phyloP scores from a whole-genome alignment of 306 rosid genomes.

The Castanopsis chinensis region DNA sequence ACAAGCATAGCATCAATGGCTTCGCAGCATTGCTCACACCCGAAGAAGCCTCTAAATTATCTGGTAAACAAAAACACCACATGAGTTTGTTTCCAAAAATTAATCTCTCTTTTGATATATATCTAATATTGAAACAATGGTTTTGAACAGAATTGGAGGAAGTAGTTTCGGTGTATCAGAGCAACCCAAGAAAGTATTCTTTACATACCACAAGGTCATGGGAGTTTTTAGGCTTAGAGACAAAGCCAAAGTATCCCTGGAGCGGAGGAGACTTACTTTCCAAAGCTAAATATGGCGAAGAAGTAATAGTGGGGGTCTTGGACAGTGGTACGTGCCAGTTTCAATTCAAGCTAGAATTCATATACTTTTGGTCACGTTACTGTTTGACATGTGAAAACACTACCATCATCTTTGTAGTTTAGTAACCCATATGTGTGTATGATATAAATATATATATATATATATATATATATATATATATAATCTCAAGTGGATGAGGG shows the following conservation, averaged over 20 bases:
- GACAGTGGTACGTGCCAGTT: constrained; percentile 49
- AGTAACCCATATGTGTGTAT: background rate
- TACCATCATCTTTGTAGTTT: background rate
- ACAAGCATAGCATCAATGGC: constrained; percentile 82
- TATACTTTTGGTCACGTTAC: background rate
- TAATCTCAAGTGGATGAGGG: background rate
- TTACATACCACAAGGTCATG: constrained; percentile 65
- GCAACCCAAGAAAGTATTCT: constrained; percentile 34
- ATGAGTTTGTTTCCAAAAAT: background rate
- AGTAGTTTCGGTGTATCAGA: constrained; percentile 38
- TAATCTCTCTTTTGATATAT: background rate
- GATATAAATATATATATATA: too few relatives aligned
- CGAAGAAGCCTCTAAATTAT: constrained; percentile 59
- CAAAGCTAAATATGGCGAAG: constrained; percentile 57
- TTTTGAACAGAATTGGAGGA: constrained; percentile 54
- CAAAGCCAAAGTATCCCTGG: too few relatives aligned
- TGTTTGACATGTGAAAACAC: constrained; percentile 22
- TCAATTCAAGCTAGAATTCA: background rate
- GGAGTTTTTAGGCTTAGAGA: constrained; percentile 45
- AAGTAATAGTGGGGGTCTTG: constrained; percentile 64
- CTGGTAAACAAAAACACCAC: constrained; percentile 43
- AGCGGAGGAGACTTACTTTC: constrained; percentile 36
- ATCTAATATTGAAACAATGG: background rate
- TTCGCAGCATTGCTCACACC: constrained; percentile 83
- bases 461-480: too few relatives aligned